Percentiles rank a stretch among this genome's conserved stretches.
Conservation (phyloP, 106 monocot genomes). For the Phalaenopsis aphrodite region DNA sequence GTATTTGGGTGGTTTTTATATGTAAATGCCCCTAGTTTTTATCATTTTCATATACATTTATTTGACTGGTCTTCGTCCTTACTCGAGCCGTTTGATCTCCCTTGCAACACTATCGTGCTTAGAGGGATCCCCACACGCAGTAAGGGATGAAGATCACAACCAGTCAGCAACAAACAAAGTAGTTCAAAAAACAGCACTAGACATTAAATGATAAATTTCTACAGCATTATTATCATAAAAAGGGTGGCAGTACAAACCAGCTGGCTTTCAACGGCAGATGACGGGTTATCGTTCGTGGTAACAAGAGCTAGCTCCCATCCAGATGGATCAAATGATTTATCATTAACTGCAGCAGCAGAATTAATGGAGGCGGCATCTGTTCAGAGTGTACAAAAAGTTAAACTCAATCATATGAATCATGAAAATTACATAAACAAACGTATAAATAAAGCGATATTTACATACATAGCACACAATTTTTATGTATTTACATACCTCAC, state of each 20-base stretch:
- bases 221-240: neutral
- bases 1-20: no score
- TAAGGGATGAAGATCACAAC: no score
- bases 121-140: no score
- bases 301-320: constrained; percentile 99
- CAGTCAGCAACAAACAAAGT: no score
- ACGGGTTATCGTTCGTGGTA: constrained; percentile 25
- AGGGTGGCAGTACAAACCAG: constrained; percentile 41
- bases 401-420: neutral
- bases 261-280: constrained; percentile 50
- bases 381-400: neutral
- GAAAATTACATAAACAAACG: neutral
- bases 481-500: no score
- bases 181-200: neutral
- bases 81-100: no score
- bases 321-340: constrained; percentile 74
- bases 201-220: neutral
- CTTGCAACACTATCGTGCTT: no score
- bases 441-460: neutral
- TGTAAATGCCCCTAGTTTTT: no score
- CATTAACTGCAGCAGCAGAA: constrained; percentile 24
- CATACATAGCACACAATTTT: no score
- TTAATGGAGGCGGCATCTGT: constrained; percentile 21
- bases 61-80: no score
- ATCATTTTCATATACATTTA: no score